A percentile compares a stretch with the other conserved stretches of the same genome.
Evolutionary conservation across 441 rosid genomes (phyloP).

Genomic region (Capsella rubella): DNA sequence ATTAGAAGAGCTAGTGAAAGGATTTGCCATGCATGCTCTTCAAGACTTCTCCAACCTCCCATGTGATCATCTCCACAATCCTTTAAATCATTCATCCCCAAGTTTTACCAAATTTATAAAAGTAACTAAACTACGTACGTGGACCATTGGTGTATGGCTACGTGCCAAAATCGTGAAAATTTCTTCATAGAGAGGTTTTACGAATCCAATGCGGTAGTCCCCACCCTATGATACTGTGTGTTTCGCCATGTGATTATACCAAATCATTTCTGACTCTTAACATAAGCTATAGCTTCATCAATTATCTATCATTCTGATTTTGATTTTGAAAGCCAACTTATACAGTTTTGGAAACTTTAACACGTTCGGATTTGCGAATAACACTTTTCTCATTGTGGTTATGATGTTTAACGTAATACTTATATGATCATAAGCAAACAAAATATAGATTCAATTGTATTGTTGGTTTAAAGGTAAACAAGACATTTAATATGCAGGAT

Average conservation of each 20-base stretch:
- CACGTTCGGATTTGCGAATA: neutral
- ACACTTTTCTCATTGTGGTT: neutral
- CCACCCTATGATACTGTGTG: constrained; percentile 17
- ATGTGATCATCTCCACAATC: constrained; percentile 37
- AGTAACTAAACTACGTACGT: neutral
- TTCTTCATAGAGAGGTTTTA: neutral
- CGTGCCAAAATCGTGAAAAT: neutral
- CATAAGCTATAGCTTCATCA: constrained; percentile 17
- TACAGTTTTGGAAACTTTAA: neutral
- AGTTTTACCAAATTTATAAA: neutral
- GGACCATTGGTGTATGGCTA: constrained; percentile 1
- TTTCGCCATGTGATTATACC: constrained; percentile 23
- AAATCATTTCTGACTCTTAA: constrained; percentile 19
- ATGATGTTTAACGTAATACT: neutral
- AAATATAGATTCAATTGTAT: neutral
- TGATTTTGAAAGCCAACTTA: neutral
- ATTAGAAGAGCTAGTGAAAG: constrained; percentile 8
- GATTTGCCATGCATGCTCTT: constrained; percentile 18
- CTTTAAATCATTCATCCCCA: constrained; percentile 18
- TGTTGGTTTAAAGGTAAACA: neutral
- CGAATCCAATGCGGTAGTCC: constrained; percentile 39
- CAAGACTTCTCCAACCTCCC: constrained; percentile 24
- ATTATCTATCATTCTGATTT: neutral
- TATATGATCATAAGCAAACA: neutral
- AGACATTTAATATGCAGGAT: constrained; percentile 22